Percentiles rank a stretch among this genome's conserved stretches.
Evolutionary conservation across 805 yeast species (phyloP).

Genomic region (Candida schatavii): DNA sequence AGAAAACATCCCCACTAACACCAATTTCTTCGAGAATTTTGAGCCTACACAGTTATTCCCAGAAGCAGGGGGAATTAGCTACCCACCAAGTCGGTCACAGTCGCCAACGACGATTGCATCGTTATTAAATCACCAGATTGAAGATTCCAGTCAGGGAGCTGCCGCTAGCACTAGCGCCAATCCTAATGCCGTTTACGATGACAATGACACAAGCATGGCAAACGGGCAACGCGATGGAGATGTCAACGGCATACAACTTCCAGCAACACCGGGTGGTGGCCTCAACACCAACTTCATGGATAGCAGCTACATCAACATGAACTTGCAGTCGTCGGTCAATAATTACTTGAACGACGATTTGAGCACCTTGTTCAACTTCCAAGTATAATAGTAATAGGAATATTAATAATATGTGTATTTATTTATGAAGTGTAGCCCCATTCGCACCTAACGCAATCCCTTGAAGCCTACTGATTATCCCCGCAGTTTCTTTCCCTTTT

Average conservation of each 20-base stretch:
- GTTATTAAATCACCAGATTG: not conserved
- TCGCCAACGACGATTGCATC: constrained; percentile 21
- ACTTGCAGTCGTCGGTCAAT: constrained; percentile 35
- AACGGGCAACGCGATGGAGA: not conserved
- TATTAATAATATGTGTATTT: constrained; percentile 5
- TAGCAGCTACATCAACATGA: constrained; percentile 41
- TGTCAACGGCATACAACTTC: not conserved
- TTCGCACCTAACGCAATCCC: not conserved
- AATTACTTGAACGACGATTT: constrained; percentile 22
- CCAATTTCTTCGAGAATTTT: constrained; percentile 47
- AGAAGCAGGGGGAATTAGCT: constrained; percentile 25
- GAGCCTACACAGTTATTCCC: constrained; percentile 60
- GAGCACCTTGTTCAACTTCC: constrained; percentile 29
- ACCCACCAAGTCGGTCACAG: constrained; percentile 36
- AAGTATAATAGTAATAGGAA: constrained; percentile 7
- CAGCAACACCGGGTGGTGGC: constrained; percentile 21
- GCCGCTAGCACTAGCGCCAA: not conserved
- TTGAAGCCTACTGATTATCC: constrained; percentile 3
- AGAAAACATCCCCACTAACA: constrained; percentile 46
- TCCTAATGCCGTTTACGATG: constrained; percentile 2
- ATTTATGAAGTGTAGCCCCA: not conserved
- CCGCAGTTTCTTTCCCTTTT: constrained; percentile 12
- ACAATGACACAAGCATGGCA: not conserved
- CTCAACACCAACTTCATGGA: constrained; percentile 39
- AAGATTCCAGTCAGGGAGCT: not conserved